phyloP scores from a whole-genome alignment of 331 rosid genomes.

The Malus hybrid region DNA sequence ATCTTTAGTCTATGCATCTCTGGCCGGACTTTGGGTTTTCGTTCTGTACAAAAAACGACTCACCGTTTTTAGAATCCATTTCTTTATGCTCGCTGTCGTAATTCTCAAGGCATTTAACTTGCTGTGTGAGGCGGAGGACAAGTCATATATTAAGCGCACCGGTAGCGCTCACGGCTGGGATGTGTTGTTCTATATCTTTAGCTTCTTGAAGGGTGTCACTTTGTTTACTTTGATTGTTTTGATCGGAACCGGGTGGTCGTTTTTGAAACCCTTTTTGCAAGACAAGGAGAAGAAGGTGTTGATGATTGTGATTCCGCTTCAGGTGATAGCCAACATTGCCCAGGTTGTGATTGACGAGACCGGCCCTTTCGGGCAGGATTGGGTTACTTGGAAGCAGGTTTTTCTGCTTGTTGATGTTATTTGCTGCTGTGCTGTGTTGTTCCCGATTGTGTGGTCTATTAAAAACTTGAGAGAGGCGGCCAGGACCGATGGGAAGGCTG shows the following conservation, averaged over 20 bases:
- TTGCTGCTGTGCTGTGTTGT: slow-evolving; percentile 82
- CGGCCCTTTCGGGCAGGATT: slow-evolving; percentile 65
- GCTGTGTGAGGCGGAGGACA: slow-evolving; percentile 77
- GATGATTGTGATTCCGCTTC: slow-evolving; percentile 82
- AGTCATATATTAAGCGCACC: slow-evolving; percentile 70
- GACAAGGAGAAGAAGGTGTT: slow-evolving; percentile 88
- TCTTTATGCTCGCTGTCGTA: slow-evolving; percentile 74
- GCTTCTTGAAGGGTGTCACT: slow-evolving; percentile 70
- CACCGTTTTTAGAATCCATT: slow-evolving; percentile 71
- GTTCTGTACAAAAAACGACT: slow-evolving; percentile 66
- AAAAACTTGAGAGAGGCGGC: slow-evolving; percentile 91
- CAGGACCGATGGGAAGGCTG: slow-evolving; percentile 78
- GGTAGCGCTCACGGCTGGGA: slow-evolving; percentile 97
- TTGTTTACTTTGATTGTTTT: slow-evolving; percentile 69
- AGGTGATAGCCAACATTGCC: slow-evolving; percentile 73
- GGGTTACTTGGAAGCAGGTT: slow-evolving; percentile 81
- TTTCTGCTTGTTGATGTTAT: slow-evolving; percentile 78
- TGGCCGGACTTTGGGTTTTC: slow-evolving; percentile 50
- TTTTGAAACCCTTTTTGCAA: slow-evolving; percentile 71
- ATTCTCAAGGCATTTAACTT: slow-evolving; percentile 59
- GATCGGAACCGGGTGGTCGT: slow-evolving; percentile 93
- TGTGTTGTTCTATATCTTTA: slow-evolving; percentile 67
- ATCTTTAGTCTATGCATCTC: slow-evolving; percentile 39
- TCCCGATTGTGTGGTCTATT: slow-evolving; percentile 91
- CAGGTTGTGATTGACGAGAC: slow-evolving; percentile 78